Evolutionary conservation across 805 yeast species (phyloP), one percentile per base, ranked within the genome.

Genomic region (Sugiyamaella lignohabitans): DNA sequence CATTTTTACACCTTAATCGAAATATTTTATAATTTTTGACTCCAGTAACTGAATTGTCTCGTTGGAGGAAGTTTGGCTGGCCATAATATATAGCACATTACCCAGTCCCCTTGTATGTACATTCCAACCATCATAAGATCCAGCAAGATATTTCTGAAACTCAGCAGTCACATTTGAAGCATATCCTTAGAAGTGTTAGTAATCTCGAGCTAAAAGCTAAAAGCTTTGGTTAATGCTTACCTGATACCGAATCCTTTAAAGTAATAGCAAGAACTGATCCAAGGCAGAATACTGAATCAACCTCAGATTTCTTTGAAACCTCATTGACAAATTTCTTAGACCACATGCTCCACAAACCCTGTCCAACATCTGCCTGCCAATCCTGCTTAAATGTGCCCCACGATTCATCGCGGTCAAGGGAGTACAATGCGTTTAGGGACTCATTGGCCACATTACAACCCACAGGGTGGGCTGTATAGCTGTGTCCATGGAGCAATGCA

Each of bases 381-480:
- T 46, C 46, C 23, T 38, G 11, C 29, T 47, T 54, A 44, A 38
- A 40, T n/a, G 34, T 21, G n/a, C 45, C 44, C 58, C 57, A 54
- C n/a, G 45, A 23, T 1, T 37, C 46, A 10, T 24, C 14, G 4
- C 11, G n/a, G 10, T 38, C 52, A 38, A 49, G 19, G 23, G 24
- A 24, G 22, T 44, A 44, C 35, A 54, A 42, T 16, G 36, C 22
- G 37, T 43, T 46, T 20, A 57, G 38, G 4, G 58, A 46, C 10
- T 46, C 44, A 1, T 35, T 34, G 10, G 60, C 61, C 14, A 57
- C 61, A 8, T 45, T 38, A 36, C 61, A 57, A 6, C 61, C 61
- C 16, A 57, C 48, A 11, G 61, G 58, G 35, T 57, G 59, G 3
- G 60, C 61, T 4, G 61, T 57, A 41, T 57, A 57, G 18, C 57